phyloP scores from a whole-genome alignment of 1,284 basidiomycete species.

The Phellopilus nigrolimitatus region DNA sequence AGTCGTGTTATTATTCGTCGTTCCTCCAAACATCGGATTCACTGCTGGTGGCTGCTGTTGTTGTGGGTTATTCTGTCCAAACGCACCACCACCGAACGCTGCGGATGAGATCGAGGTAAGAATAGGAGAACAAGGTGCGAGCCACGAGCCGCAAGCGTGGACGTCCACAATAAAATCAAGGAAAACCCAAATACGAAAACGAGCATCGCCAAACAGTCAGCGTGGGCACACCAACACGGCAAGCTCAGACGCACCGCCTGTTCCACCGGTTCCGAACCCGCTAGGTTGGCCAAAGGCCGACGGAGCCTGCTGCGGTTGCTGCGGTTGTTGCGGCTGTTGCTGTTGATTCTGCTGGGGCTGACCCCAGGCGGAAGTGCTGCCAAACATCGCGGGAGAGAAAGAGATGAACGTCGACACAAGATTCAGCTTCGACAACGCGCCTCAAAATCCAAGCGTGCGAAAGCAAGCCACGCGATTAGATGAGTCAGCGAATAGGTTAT shows the following conservation, averaged over 20 bases:
- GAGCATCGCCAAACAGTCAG: slow-evolving; percentile 7
- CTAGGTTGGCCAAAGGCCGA: slow-evolving; percentile 42
- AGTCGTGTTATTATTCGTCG: slow-evolving; percentile 35
- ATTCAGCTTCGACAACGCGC: neutral
- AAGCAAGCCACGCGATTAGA: neutral
- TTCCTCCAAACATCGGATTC: slow-evolving; percentile 75
- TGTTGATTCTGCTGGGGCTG: slow-evolving; percentile 52
- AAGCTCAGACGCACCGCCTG: slow-evolving; percentile 35
- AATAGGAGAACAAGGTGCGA: neutral
- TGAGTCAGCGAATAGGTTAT: neutral
- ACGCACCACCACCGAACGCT: slow-evolving; percentile 47
- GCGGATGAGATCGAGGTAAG: slow-evolving; percentile 15
- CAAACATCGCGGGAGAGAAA: slow-evolving; percentile 46
- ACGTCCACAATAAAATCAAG: neutral
- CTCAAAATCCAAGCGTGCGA: neutral
- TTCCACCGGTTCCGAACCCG: slow-evolving; percentile 40
- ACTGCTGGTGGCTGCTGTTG: slow-evolving; percentile 58
- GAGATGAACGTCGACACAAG: neutral
- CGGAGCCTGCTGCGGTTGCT: slow-evolving; percentile 32
- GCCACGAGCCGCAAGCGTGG: neutral
- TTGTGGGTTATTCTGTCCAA: slow-evolving; percentile 44
- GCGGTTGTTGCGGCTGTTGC: slow-evolving; percentile 37
- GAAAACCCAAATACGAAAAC: neutral
- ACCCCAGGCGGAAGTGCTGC: slow-evolving; percentile 68
- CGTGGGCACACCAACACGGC: slow-evolving; percentile 8